Base-by-base conservation (phyloP, 495 filamentous ascomycete genomes). In the Gamarada debralockiae region DNA sequence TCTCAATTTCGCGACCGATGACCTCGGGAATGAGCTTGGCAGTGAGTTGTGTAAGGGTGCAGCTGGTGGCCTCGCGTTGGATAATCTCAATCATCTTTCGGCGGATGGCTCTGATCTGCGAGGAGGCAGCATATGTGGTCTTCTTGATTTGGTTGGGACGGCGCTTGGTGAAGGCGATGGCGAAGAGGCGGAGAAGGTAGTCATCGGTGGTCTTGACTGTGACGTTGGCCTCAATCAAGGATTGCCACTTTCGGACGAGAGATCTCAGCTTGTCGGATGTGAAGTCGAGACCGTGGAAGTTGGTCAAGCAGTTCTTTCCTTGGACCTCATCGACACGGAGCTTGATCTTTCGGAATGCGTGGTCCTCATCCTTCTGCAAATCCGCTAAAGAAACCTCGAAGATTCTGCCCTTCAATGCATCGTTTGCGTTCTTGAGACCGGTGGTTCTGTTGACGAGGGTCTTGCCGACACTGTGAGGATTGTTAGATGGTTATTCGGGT, bases 71-170 rank as follows among this genome's bases (percentile, higher is more conserved):
- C 80, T 98, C 93, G 62, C 90, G 88, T 71, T 88, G 83, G 70
- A 98, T 97, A 75, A 98, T 97, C 79, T 97, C 93, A 43, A 84
- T 85, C 93, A 98, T 98, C 89, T 97, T 97, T 82, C 92, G 92
- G 73, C 93, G 85, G 71, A 98, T 98, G 60, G 86, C 82, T 53
- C 95, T 84, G 71, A 97, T 97, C 75, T 98, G 93, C 52, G 92
- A 96, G 61, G 89, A 87, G 53, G 84, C 82, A 54, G 93, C 93
- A 70, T 98, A 98, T 65, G 95, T 97, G 62, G 93, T 98, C 85
- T 97, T 97, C 87, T 96, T 96, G 79, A 98, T 90, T 79, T 98
- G 93, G 79, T 98, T 98, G 58, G 91, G 90, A 64, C 93, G 82
- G 70, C 89, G 80, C 87, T 97, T 97, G 71, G 93, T 98, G 82